Base-by-base conservation (phyloP, 2,329 filamentous ascomycete species). In the Coniochaeta sp. region DNA sequence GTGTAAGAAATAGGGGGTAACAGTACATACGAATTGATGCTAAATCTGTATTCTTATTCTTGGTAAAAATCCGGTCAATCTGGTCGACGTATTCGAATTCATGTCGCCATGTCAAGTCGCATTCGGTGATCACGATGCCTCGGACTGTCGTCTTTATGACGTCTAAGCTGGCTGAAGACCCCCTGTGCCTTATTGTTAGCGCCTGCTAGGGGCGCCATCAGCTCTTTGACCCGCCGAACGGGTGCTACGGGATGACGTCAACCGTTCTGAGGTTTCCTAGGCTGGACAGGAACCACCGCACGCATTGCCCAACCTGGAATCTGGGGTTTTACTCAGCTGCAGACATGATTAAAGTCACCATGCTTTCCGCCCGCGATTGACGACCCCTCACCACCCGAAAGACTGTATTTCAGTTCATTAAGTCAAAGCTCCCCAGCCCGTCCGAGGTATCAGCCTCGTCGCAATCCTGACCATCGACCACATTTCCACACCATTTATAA, bases 241-340 rank as follows among this genome's bases (percentile, higher is more conserved):
- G 19, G 54, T 57, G 54, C 54, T 38, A 57, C 54, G 54, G 54
- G 31, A 57, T 57, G 54, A 57, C 54, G 54, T 57, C 54, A 57
- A 57, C 31, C n/a, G 52, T 36, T 55, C 16, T 36, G 52, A 33
- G 11, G 16, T 40, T 40, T 2, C 38, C 17, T 34, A 14, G 52
- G 52, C 52, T n/a, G 3, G 26, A 8, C 26, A 55, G 52, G 31
- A 34, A 57, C 54, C 24, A 38, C 8, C 31, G 12, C 6, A 19
- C 31, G 12, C 6, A 38, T 36, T 24, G 24, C 38, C 22, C 22
- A 14, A 26, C 26, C 47, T 2, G 47, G 26, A 52, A 52, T 24
- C 47, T 52, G 24, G 22, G n/a, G 24, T 47, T n/a, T n/a, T 47
- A 17, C 47, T 28, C 22, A 52, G 24, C 24, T 52, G 17, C 47